These are phyloP conservation scores for Xylaria bambusicola DNA, from an alignment of 495 filamentous ascomycete species.

Conservation along the genomic window DNA sequence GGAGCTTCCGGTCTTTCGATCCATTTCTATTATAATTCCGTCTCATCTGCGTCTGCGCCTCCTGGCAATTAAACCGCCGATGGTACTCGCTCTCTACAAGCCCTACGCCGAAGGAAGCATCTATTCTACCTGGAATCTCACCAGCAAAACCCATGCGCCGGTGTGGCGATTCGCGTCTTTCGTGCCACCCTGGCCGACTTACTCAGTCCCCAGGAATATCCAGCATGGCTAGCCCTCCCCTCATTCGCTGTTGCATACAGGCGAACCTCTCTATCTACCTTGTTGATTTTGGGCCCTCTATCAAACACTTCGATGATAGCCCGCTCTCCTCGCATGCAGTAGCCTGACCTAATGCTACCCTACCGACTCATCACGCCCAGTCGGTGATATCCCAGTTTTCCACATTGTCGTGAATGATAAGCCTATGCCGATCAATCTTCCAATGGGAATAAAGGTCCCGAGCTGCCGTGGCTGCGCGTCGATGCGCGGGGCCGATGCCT, in stretches of 20 bases:
- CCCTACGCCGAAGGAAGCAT: slow-evolving; percentile 13
- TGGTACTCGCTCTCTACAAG: slow-evolving; percentile 2
- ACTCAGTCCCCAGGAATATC: not conserved
- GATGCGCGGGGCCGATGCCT: slow-evolving; percentile 60
- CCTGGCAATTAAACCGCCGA: slow-evolving; percentile 20
- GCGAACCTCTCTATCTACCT: slow-evolving; percentile 19
- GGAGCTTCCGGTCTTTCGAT: slow-evolving; percentile 15
- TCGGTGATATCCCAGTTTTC: slow-evolving; percentile 59
- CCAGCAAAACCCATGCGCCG: slow-evolving; percentile 1
- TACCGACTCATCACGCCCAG: slow-evolving; percentile 49
- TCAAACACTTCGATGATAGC: slow-evolving; percentile 20
- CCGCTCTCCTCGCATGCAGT: slow-evolving; percentile 24
- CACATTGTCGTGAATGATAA: slow-evolving; percentile 60
- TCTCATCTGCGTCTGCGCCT: slow-evolving; percentile 12
- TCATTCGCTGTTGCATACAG: slow-evolving; percentile 27
- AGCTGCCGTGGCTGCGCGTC: slow-evolving; percentile 52
- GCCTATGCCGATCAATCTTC: slow-evolving; percentile 64
- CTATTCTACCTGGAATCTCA: not conserved
- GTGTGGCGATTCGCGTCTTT: slow-evolving; percentile 9
- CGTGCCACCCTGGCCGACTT: slow-evolving; percentile 3
- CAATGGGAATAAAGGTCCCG: slow-evolving; percentile 57
- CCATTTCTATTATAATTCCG: slow-evolving; percentile 9
- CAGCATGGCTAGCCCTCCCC: slow-evolving; percentile 1
- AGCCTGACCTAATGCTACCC: slow-evolving; percentile 25
- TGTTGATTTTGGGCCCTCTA: not conserved